Evolutionary conservation across 2,329 filamentous ascomycete species (phyloP).

Genomic region (Ploettnerulaceae sp.): DNA sequence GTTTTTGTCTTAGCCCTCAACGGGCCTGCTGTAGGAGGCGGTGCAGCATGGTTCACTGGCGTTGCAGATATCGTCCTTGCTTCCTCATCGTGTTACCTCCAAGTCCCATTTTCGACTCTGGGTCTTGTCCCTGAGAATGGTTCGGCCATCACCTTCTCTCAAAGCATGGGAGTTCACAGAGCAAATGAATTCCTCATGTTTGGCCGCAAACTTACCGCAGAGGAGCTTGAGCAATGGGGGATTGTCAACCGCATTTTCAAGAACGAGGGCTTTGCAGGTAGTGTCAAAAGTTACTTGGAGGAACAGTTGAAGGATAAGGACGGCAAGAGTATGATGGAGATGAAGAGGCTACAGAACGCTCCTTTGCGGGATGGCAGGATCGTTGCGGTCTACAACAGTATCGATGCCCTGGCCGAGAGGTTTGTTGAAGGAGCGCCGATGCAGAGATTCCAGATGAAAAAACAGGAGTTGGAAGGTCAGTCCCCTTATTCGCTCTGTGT

Average conservation of each 20-base stretch:
- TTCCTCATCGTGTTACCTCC: slow-evolving; percentile 40
- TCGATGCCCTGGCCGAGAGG: slow-evolving; percentile 44
- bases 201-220: slow-evolving; percentile 40
- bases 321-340: slow-evolving; percentile 49
- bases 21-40: slow-evolving; percentile 45
- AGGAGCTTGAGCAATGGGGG: slow-evolving; percentile 41
- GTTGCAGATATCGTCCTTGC: slow-evolving; percentile 46
- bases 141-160: slow-evolving; percentile 41
- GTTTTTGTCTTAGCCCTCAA: slow-evolving; percentile 47
- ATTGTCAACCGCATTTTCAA: slow-evolving; percentile 44
- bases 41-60: slow-evolving; percentile 47
- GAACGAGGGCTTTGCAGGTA: slow-evolving; percentile 38
- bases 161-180: slow-evolving; percentile 45
- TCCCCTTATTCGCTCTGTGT: background rate
- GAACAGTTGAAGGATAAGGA: slow-evolving; percentile 42
- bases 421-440: slow-evolving; percentile 44
- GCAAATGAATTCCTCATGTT: slow-evolving; percentile 50
- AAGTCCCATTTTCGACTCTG: slow-evolving; percentile 45
- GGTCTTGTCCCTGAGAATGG: slow-evolving; percentile 47
- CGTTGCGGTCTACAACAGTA: slow-evolving; percentile 42
- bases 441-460: slow-evolving; percentile 42
- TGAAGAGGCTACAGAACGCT: slow-evolving; percentile 45
- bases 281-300: slow-evolving; percentile 40
- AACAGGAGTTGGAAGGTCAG: slow-evolving; percentile 30
- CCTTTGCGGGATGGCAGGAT: slow-evolving; percentile 41